Conservation (phyloP, 2,329 filamentous ascomycete genomes). For the Aureobasidium sp. region DNA sequence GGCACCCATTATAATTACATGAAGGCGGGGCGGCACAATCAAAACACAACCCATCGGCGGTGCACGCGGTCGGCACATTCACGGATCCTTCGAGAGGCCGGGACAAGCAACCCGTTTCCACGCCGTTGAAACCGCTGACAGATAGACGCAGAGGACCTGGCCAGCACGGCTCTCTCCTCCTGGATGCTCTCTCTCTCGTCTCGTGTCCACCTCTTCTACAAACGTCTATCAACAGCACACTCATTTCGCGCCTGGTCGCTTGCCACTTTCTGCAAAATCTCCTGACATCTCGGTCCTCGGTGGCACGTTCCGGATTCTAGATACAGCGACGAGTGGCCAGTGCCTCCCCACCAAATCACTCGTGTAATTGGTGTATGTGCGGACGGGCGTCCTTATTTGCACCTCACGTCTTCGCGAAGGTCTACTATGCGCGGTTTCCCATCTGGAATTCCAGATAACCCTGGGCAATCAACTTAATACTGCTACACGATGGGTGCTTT, state of each 20-base stretch:
- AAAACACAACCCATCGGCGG: not conserved
- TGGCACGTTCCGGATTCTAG: not conserved
- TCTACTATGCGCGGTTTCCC: slow-evolving; percentile 6
- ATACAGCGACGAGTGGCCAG: slow-evolving; percentile 8
- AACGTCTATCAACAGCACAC: slow-evolving; percentile 2
- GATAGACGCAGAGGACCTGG: not conserved
- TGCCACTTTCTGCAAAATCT: not conserved
- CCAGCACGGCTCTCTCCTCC: not conserved
- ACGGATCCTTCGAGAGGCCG: not conserved
- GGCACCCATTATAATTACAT: not conserved
- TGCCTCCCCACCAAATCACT: slow-evolving; percentile 9
- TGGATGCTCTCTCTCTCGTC: not conserved
- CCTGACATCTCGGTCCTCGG: not conserved
- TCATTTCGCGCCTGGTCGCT: not conserved
- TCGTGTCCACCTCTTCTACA: not conserved
- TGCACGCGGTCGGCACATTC: not conserved
- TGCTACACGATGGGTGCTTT: not conserved
- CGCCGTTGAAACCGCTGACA: slow-evolving; percentile 5
- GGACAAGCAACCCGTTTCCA: slow-evolving; percentile 3
- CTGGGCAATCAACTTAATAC: not conserved
- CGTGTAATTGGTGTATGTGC: slow-evolving; percentile 12
- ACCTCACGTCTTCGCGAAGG: slow-evolving; percentile 1
- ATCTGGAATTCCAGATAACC: not conserved
- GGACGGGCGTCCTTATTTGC: slow-evolving; percentile 1
- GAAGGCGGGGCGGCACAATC: slow-evolving; percentile 5